These are phyloP conservation scores for Tetrapisispora taiwanensis DNA, from an alignment of 805 yeast genomes.

Conservation along the genomic window DNA sequence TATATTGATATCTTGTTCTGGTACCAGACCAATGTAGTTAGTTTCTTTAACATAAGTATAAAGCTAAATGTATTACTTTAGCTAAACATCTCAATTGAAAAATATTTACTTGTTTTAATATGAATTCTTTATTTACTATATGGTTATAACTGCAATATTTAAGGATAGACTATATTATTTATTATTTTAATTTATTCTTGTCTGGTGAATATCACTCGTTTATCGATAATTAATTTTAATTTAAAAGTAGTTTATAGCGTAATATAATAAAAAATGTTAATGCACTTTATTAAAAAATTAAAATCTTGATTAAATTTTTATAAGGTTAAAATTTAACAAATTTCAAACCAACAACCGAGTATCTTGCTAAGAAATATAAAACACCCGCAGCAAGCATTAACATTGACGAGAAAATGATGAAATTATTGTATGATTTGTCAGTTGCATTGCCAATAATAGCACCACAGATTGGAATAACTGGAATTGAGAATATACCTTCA, in stretches of 20 bases:
- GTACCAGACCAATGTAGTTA: too few species aligned
- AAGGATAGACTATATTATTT: too few species aligned
- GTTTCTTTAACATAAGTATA: too few species aligned
- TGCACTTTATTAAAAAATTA: background rate
- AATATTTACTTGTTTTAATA: too few species aligned
- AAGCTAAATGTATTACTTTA: too few species aligned
- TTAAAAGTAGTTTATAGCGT: background rate
- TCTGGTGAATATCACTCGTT: too few species aligned
- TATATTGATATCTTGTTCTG: too few species aligned
- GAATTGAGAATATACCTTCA: conserved; percentile 41
- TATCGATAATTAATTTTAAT: too few species aligned
- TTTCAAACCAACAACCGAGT: conserved; percentile 35
- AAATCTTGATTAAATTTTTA: background rate
- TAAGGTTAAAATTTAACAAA: conserved; percentile 23
- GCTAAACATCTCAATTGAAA: too few species aligned
- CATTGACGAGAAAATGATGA: conserved; percentile 36
- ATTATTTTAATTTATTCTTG: too few species aligned
- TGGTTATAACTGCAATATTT: too few species aligned
- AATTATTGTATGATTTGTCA: conserved; percentile 31
- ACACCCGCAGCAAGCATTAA: conserved; percentile 32
- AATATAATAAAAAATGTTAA: background rate
- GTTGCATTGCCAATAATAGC: conserved; percentile 33
- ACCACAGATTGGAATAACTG: conserved; percentile 43
- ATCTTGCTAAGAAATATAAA: conserved; percentile 34
- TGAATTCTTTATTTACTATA: too few species aligned